Conservation (phyloP, 164 flowering plant genomes). For the Vitis labrusca region DNA sequence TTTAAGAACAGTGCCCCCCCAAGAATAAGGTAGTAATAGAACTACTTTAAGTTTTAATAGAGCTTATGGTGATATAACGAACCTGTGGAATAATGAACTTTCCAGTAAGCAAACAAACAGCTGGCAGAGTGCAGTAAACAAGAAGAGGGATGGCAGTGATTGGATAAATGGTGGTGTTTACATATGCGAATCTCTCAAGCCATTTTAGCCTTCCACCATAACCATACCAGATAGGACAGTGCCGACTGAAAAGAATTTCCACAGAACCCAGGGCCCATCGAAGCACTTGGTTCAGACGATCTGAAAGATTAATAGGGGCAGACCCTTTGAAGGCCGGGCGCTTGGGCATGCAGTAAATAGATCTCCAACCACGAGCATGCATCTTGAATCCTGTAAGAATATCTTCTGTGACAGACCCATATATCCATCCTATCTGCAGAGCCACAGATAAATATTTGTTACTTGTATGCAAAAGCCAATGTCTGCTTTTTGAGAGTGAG, state of each 20-base stretch:
- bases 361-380: slow-evolving; percentile 94
- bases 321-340: slow-evolving; percentile 80
- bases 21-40: too few relatives aligned
- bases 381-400: slow-evolving; percentile 84
- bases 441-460: neutral
- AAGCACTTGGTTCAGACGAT: slow-evolving; percentile 84
- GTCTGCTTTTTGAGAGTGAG: too few relatives aligned
- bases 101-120: slow-evolving; percentile 71
- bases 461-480: too few relatives aligned
- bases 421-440: slow-evolving; percentile 82
- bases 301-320: slow-evolving; percentile 67
- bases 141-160: slow-evolving; percentile 76
- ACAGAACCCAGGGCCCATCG: slow-evolving; percentile 90
- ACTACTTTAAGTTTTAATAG: too few relatives aligned
- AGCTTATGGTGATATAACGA: neutral
- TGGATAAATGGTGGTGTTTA: slow-evolving; percentile 79
- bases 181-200: slow-evolving; percentile 74
- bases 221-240: slow-evolving; percentile 92
- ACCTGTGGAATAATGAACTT: slow-evolving; percentile 90
- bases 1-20: too few relatives aligned
- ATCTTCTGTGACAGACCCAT: slow-evolving; percentile 77
- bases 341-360: slow-evolving; percentile 81
- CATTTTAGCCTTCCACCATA: slow-evolving; percentile 62
- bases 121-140: slow-evolving; percentile 61
- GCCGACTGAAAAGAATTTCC: slow-evolving; percentile 79